Conservation (phyloP, 2,329 filamentous ascomycete genomes). For the Westerdykella ornata region DNA sequence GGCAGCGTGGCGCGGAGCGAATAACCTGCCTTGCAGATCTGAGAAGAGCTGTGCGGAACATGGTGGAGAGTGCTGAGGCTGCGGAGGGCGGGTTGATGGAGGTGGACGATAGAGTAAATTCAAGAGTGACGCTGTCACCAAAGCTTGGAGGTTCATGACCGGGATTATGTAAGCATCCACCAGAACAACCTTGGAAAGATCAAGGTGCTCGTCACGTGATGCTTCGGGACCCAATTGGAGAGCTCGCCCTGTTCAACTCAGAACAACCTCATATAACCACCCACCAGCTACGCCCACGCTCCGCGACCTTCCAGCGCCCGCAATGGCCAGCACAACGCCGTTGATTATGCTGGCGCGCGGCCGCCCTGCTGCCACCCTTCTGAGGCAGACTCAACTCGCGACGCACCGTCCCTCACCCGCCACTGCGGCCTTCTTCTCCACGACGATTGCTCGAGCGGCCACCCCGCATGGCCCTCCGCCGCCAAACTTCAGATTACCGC, state of each 20-base stretch:
- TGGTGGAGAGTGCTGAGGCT: constrained; percentile 43
- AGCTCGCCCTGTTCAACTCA: background rate
- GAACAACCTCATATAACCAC: constrained; percentile 10
- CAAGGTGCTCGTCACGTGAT: background rate
- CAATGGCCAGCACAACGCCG: constrained; percentile 45
- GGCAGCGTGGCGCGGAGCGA: constrained; percentile 38
- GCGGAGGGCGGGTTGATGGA: constrained; percentile 11
- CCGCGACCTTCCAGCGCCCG: constrained; percentile 25
- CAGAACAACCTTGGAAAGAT: constrained; percentile 5
- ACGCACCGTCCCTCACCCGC: constrained; percentile 36
- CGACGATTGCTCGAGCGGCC: constrained; percentile 54
- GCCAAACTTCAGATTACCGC: constrained; percentile 69
- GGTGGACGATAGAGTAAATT: background rate
- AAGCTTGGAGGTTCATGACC: too few relatives aligned
- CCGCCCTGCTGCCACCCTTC: constrained; percentile 37
- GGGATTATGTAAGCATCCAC: background rate
- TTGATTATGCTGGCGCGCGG: constrained; percentile 44
- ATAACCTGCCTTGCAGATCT: constrained; percentile 59
- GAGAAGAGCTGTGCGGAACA: constrained; percentile 86
- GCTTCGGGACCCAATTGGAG: background rate
- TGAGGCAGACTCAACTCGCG: constrained; percentile 30
- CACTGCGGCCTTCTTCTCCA: constrained; percentile 56
- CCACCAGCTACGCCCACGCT: constrained; percentile 12
- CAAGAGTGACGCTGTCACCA: constrained; percentile 2
- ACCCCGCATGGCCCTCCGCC: constrained; percentile 72